Conservation (phyloP, 257 asterid genomes). For the Hygrophila difformis region DNA sequence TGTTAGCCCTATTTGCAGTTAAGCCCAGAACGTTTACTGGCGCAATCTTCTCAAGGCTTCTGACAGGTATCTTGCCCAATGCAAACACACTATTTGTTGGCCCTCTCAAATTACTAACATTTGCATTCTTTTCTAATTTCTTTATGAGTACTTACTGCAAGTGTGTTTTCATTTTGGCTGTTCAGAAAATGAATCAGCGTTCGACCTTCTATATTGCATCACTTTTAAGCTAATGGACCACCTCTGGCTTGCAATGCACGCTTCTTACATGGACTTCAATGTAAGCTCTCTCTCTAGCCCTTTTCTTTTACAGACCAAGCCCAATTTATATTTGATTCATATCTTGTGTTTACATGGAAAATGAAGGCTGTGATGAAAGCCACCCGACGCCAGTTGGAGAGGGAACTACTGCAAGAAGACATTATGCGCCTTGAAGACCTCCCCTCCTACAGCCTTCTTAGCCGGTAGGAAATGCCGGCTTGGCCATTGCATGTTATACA, state of each 20-base stretch:
- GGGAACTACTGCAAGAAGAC: slow-evolving; percentile 80
- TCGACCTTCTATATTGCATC: slow-evolving; percentile 90
- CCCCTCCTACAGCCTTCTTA: slow-evolving; percentile 79
- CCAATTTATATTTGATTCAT: not conserved
- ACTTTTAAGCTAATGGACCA: slow-evolving; percentile 97
- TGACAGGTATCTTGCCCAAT: slow-evolving; percentile 78
- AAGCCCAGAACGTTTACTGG: slow-evolving; percentile 85
- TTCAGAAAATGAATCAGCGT: slow-evolving; percentile 87
- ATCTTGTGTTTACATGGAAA: not conserved
- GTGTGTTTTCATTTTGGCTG: slow-evolving; percentile 16
- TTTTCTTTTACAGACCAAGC: not conserved
- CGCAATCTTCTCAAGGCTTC: slow-evolving; percentile 89
- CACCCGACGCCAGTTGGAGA: slow-evolving; percentile 91
- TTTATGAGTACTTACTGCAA: not conserved
- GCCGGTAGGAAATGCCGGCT: slow-evolving; percentile 21
- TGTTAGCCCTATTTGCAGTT: slow-evolving; percentile 42
- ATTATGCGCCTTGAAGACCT: slow-evolving; percentile 70
- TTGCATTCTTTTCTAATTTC: too few species aligned
- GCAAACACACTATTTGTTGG: slow-evolving; percentile 12
- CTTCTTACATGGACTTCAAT: slow-evolving; percentile 98
- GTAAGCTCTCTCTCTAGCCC: slow-evolving; percentile 44
- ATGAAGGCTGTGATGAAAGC: slow-evolving; percentile 95
- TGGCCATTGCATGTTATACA: too few species aligned
- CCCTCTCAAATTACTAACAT: not conserved
- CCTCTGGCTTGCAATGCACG: slow-evolving; percentile 94